A percentile compares a stretch with the other conserved stretches of the same genome.
phyloP scores from a whole-genome alignment of 2,329 filamentous ascomycete species.

The Tolypocladium pustulatum region DNA sequence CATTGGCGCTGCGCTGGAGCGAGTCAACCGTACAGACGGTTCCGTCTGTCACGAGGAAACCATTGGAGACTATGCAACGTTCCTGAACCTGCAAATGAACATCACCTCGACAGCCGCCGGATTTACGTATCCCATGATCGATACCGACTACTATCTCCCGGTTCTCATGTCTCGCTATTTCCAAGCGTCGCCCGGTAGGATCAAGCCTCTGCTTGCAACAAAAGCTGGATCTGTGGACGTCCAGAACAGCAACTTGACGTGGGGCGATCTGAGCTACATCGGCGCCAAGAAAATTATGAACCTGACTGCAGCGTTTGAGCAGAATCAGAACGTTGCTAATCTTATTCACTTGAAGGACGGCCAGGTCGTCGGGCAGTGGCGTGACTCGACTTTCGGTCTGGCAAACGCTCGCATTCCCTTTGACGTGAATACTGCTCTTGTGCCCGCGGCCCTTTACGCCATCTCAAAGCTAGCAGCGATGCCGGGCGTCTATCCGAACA shows the following conservation, averaged over 20 bases:
- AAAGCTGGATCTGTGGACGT: constrained; percentile 33
- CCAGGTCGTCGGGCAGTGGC: constrained; percentile 50
- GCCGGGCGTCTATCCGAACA: constrained; percentile 38
- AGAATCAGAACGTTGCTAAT: constrained; percentile 39
- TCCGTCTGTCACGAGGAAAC: constrained; percentile 55
- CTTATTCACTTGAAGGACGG: constrained; percentile 45
- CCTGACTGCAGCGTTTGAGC: constrained; percentile 41
- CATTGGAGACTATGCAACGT: constrained; percentile 55
- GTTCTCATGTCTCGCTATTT: constrained; percentile 50
- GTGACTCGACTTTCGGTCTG: constrained; percentile 49
- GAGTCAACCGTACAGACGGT: constrained; percentile 48
- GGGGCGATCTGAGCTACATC: constrained; percentile 36
- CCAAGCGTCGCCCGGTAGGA: constrained; percentile 12
- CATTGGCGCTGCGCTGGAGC: constrained; percentile 48
- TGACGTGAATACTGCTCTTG: constrained; percentile 53
- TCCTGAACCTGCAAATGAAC: constrained; percentile 42
- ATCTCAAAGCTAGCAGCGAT: constrained; percentile 38
- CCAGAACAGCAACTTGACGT: constrained; percentile 41
- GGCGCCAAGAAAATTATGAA: constrained; percentile 50
- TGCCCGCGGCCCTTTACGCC: constrained; percentile 48
- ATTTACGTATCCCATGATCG: constrained; percentile 52
- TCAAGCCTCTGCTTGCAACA: constrained; percentile 1
- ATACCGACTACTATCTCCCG: constrained; percentile 51
- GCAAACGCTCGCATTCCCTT: constrained; percentile 54
- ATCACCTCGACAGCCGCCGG: constrained; percentile 38